Evolutionary conservation across 257 asterid species (phyloP), one percentile per base, ranked within the genome.

Genomic region (Primulina eburnea): DNA sequence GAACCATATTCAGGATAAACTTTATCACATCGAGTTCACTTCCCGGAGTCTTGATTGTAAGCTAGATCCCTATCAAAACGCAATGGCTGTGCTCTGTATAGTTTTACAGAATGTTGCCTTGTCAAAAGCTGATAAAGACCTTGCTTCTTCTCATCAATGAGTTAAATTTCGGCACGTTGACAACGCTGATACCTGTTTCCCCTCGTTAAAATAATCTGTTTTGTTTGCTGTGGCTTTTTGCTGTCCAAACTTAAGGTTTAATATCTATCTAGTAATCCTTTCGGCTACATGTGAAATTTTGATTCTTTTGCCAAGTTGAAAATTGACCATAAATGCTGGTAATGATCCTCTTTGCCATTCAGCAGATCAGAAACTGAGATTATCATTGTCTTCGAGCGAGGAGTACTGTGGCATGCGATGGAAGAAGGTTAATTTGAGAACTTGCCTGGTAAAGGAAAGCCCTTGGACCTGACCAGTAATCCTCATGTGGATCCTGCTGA

Each of bases 371-470:
- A 92, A 80, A 92, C 96, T 2, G 98, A 92, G 67, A 92, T 90
- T 34, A 79, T 84, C 62, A 90, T 55, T n/a, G 96, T 90, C 21
- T 95, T 88, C 2, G 95, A 88, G 88, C 95, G 81, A 52, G 81
- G 95, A 65, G 95, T 92, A n/a, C n/a, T n/a, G 76, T 92, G 83
- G 86, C 92, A 81, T 71, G 92, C 97, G 17, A 92, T 92, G 97
- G 97, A 86, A 79, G 96, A 90, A 83, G 98, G 98, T 33, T 87
- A 92, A 60, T 92, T 92, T 56, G 97, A 90, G 67, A 88, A 92
- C 66, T 77, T 92, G 72, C 85, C 97, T 0, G 98, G 97, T 32
- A 90, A 90, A 75, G 98, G 97, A 53, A 90, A 92, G 76, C 98
- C 97, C 0, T 76, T 92, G 80, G 82, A 92, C 81, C 87, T 92